Evolutionary conservation across 1,139 yeast species (phyloP), one percentile per base, ranked within the genome.

Genomic region (Scheffersomyces illinoinensis): DNA sequence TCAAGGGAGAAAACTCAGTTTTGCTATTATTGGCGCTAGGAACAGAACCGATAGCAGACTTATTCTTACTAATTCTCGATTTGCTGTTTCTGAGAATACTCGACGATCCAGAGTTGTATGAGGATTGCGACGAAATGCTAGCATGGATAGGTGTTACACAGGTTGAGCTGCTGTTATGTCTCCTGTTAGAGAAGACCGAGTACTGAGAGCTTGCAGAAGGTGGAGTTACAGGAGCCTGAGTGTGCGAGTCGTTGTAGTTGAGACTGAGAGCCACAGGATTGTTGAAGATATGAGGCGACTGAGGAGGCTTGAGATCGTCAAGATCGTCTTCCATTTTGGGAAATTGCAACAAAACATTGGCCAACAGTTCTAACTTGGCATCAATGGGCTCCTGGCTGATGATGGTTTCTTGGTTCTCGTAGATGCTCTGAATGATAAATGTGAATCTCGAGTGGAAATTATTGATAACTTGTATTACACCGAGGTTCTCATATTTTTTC

Each of bases 401-500:
- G n/a, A 72, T 61, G 2, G 57, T 52, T 23, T 61, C 64, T 56
- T 71, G 71, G 58, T 67, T 66, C 53, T 75, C 76, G 61, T 71
- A 66, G 43, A 75, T 67, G 56, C 68, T 63, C 50, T 73, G 66
- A 46, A 76, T 69, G 50, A 71, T 63, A 55, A 66, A 68, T 56
- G 66, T 62, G 61, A 66, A 68, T 50, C 76, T 67, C 21, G 68
- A 64, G 57, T 70, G 74, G 66, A 76, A 77, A 61, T 76, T 77
- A 56, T 71, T 69, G 33, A 77, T 68, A 39, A 79, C 79, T 56
- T 76, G 82, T 48, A 77, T 73, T 8, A 78, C 84, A 2, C 84
- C 84, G 52, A 78, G 69, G 10, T 66, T 70, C 57, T 82, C 78
- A 66, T 86, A 85, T 68, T 87, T 87, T 62, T 83, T 83, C 46